Evolutionary conservation across 2,329 filamentous ascomycete species (phyloP), one percentile per base, ranked within the genome.

Genomic region (Chaetomium olivaceum): DNA sequence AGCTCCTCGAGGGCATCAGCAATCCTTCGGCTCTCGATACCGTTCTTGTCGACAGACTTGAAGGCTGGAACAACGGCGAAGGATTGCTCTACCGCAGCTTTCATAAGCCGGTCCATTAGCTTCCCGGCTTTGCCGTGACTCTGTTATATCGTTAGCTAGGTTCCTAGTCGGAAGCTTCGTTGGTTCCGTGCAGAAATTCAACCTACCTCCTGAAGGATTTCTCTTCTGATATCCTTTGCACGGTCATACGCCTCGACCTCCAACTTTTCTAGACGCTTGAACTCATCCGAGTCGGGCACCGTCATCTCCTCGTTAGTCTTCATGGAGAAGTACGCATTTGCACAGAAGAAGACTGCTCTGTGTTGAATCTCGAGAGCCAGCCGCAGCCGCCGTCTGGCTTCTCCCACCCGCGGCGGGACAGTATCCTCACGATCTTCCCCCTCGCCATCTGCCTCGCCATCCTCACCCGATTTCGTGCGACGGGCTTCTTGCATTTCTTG

Each of bases 311-410:
- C 76, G 63, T 93, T 86, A 0, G 87, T 85, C 73, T 93, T 95
- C 67, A 96, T 90, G 73, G 97, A 92, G 73, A 88, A 97, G 70
- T 89, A 89, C 0, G 89, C 90, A 71, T 93, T 97, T 16, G 89
- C 92, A 29, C 89, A 89, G 74, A 96, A 97, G 78, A 97, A 97
- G 0, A 87, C 83, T 33, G 90, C 92, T 69, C 89, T 88, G 75
- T 97, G 94, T 67, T 94, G 85, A 52, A 96, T 77, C 74, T 96
- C 92, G 21, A 97, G 80, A 2, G 91, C 88, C 23, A 82, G 83
- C 11, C 92, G 88, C 25, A 97, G 80, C 52, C 87, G 85, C 61
- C 88, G 86, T 39, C 88, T 86, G 58, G 85, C 83, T 46, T 87
- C 83, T 58, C 83, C 81, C 27, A 91, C 71, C 21, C 83, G 83